Evolutionary conservation across 495 filamentous ascomycete genomes (phyloP).

Genomic region (Tuber microsphaerosporum): DNA sequence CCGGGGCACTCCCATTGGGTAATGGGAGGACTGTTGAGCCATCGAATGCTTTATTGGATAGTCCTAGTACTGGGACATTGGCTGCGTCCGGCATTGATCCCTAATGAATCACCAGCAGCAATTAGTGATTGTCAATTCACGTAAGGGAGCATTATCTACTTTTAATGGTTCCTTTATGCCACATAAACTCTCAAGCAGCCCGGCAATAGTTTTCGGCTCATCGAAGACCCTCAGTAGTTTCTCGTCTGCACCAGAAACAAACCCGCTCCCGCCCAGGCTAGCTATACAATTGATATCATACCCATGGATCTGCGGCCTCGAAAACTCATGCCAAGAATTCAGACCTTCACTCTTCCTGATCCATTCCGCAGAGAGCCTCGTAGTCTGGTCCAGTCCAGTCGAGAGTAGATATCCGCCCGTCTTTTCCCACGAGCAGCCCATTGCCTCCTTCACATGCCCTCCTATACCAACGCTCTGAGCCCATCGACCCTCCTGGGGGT

Average conservation of each 20-base stretch:
- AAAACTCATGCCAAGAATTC: constrained; percentile 85
- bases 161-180: constrained; percentile 48
- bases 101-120: constrained; percentile 34
- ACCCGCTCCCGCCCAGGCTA: constrained; percentile 59
- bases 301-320: constrained; percentile 92
- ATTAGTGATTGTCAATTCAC: constrained; percentile 14
- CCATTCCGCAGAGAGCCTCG: constrained; percentile 87
- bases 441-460: constrained; percentile 74
- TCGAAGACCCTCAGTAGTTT: constrained; percentile 93
- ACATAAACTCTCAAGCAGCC: constrained; percentile 61
- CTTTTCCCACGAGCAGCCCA: constrained; percentile 74
- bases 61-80: constrained; percentile 84
- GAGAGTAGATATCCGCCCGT: constrained; percentile 79
- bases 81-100: constrained; percentile 67
- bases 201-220: constrained; percentile 74
- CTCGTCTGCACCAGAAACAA: constrained; percentile 95
- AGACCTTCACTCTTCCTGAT: constrained; percentile 43
- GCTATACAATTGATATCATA: constrained; percentile 96
- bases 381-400: constrained; percentile 87
- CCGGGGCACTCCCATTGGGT: constrained; percentile 49
- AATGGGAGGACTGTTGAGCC: constrained; percentile 41
- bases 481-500: constrained; percentile 58
- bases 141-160: constrained; percentile 6
- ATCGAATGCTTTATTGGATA: constrained; percentile 89
- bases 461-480: constrained; percentile 66